phyloP scores from a whole-genome alignment of 2,329 filamentous ascomycete species.

The Bisporella sp. region DNA sequence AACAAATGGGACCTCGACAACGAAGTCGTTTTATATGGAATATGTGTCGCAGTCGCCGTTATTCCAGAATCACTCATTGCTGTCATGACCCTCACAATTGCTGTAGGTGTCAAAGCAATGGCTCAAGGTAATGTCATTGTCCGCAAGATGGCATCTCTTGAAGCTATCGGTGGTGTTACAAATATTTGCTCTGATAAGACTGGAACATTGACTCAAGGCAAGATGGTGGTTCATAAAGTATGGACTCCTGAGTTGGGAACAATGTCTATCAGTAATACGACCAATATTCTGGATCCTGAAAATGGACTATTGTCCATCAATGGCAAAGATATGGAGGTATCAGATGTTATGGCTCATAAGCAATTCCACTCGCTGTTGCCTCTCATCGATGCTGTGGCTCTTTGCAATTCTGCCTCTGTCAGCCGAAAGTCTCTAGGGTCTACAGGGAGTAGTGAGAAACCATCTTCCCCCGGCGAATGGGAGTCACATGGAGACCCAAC shows the following conservation, averaged over 20 bases:
- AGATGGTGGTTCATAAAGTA: not conserved
- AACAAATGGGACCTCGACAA: constrained; percentile 46
- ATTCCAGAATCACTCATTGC: constrained; percentile 62
- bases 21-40: constrained; percentile 42
- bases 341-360: not conserved
- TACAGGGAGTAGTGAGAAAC: not conserved
- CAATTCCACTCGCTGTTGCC: not conserved
- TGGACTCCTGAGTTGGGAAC: not conserved
- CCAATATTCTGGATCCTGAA: not conserved
- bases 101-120: constrained; percentile 59
- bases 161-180: constrained; percentile 45
- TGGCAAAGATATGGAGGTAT: not conserved
- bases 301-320: not conserved
- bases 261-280: not conserved
- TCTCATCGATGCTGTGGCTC: not conserved
- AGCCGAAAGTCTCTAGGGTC: not conserved
- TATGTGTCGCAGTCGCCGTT: constrained; percentile 50
- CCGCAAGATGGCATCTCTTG: constrained; percentile 56
- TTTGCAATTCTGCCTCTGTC: not conserved
- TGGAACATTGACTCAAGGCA: not conserved
- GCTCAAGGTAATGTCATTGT: constrained; percentile 58
- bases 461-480: not conserved
- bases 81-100: constrained; percentile 65
- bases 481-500: not conserved
- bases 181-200: not conserved